Percentiles rank a stretch among this genome's conserved stretches.
Conservation (phyloP, 2,329 filamentous ascomycete genomes). For the Phialophora verrucosa region DNA sequence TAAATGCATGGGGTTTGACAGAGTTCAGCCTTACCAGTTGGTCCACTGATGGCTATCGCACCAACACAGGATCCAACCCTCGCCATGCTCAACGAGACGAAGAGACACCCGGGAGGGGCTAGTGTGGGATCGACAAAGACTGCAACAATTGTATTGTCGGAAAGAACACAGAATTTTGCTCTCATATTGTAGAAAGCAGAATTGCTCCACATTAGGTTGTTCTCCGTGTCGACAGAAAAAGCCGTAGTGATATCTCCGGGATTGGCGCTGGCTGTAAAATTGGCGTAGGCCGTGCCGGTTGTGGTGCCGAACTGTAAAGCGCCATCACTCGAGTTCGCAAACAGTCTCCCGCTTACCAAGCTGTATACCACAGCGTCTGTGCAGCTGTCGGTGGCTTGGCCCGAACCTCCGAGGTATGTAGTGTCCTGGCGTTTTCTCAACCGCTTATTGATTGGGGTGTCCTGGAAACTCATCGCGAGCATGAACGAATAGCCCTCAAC, state of each 20-base stretch:
- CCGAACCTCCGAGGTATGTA: constrained; percentile 28
- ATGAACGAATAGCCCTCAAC: constrained; percentile 26
- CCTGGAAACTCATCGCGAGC: constrained; percentile 11
- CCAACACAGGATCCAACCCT: constrained; percentile 20
- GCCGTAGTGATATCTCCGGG: constrained; percentile 36
- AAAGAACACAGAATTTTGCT: constrained; percentile 35
- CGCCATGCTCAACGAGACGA: constrained; percentile 33
- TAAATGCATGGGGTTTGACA: not conserved
- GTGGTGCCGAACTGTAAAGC: constrained; percentile 34
- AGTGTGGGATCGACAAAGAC: constrained; percentile 30
- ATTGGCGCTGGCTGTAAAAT: constrained; percentile 31
- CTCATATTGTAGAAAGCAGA: constrained; percentile 33
- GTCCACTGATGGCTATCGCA: constrained; percentile 7
- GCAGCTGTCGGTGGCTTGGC: constrained; percentile 30
- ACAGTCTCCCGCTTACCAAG: constrained; percentile 36
- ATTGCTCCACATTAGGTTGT: constrained; percentile 36
- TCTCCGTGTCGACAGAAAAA: constrained; percentile 34
- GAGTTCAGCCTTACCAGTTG: constrained; percentile 6
- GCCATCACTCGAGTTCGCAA: constrained; percentile 33
- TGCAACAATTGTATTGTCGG: constrained; percentile 33
- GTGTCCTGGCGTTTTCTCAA: constrained; percentile 21
- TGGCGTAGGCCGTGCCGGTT: constrained; percentile 27
- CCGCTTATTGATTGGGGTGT: constrained; percentile 16
- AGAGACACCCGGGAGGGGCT: constrained; percentile 32
- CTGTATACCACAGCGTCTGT: constrained; percentile 31